Evolutionary conservation across 768 basidiomycete species (phyloP).

Genomic region (Cyathus striatus): DNA sequence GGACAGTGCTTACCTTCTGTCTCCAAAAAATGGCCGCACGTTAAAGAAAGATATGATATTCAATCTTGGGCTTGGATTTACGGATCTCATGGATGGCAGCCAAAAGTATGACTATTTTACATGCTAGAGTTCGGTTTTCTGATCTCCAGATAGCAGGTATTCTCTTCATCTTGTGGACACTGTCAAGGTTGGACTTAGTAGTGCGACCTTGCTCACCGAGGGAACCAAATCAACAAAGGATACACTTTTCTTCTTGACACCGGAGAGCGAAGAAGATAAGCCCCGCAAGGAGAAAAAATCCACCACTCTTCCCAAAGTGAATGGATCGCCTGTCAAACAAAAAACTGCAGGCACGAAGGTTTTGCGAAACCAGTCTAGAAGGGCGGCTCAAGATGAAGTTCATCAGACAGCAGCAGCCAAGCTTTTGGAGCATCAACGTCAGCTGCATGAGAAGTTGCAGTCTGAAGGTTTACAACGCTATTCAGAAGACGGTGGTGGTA

Average conservation of each 20-base stretch:
- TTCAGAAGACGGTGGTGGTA: constrained; percentile 74
- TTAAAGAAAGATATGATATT: constrained; percentile 82
- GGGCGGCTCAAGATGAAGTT: constrained; percentile 81
- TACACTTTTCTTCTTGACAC: constrained; percentile 79
- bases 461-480: constrained; percentile 77
- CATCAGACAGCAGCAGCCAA: constrained; percentile 72
- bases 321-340: constrained; percentile 67
- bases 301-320: constrained; percentile 44
- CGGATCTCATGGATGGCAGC: constrained; percentile 71
- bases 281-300: constrained; percentile 53
- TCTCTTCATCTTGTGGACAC: constrained; percentile 87
- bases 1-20: constrained; percentile 80
- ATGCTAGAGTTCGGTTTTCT: no score
- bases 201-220: constrained; percentile 70
- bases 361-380: constrained; percentile 84
- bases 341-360: constrained; percentile 83
- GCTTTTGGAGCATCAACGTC: constrained; percentile 83
- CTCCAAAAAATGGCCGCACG: constrained; percentile 68
- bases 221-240: constrained; percentile 83
- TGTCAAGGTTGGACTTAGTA: constrained; percentile 66
- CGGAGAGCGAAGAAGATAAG: constrained; percentile 55
- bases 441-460: constrained; percentile 75
- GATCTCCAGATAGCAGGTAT: constrained; percentile 67
- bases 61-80: constrained; percentile 81
- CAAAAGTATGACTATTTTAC: constrained; percentile 80